Conservation (phyloP, 2,329 filamentous ascomycete species). For the Fusarium longipes region DNA sequence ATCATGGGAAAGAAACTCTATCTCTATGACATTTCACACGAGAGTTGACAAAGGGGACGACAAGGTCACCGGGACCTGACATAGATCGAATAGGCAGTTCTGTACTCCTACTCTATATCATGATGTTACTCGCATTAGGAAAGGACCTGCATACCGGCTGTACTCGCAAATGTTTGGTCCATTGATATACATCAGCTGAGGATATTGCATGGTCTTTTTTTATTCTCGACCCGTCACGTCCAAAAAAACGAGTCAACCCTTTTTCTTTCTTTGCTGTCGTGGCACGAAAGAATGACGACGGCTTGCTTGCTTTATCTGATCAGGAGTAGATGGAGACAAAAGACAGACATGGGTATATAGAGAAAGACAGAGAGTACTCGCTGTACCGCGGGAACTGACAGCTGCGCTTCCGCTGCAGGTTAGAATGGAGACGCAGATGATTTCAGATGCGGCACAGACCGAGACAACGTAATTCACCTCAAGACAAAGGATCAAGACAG, state of each 20-base stretch:
- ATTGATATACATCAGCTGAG: slow-evolving; percentile 38
- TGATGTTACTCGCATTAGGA: too few relatives aligned
- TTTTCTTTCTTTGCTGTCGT: slow-evolving; percentile 19
- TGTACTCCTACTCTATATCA: neutral
- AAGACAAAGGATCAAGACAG: slow-evolving; percentile 15
- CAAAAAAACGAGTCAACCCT: neutral
- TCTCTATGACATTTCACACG: neutral
- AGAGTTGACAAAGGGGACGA: neutral
- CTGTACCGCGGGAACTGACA: slow-evolving; percentile 40
- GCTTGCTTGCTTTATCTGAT: slow-evolving; percentile 7
- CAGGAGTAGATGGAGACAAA: slow-evolving; percentile 15
- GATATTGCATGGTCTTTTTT: neutral
- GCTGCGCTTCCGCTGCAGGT: slow-evolving; percentile 29
- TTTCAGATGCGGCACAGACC: slow-evolving; percentile 43
- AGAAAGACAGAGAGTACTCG: too few relatives aligned
- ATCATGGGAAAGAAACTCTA: slow-evolving; percentile 4
- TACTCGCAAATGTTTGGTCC: slow-evolving; percentile 34
- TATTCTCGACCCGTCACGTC: slow-evolving; percentile 25
- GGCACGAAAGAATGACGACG: slow-evolving; percentile 33
- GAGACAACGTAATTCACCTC: slow-evolving; percentile 38
- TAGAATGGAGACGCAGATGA: slow-evolving; percentile 37
- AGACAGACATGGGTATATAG: slow-evolving; percentile 1
- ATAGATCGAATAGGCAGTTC: slow-evolving; percentile 8
- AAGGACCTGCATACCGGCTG: slow-evolving; percentile 30
- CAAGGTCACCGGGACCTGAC: slow-evolving; percentile 24